These are phyloP conservation scores for Begonia fuchsioides DNA, from an alignment of 306 rosid species.

Conservation along the genomic window DNA sequence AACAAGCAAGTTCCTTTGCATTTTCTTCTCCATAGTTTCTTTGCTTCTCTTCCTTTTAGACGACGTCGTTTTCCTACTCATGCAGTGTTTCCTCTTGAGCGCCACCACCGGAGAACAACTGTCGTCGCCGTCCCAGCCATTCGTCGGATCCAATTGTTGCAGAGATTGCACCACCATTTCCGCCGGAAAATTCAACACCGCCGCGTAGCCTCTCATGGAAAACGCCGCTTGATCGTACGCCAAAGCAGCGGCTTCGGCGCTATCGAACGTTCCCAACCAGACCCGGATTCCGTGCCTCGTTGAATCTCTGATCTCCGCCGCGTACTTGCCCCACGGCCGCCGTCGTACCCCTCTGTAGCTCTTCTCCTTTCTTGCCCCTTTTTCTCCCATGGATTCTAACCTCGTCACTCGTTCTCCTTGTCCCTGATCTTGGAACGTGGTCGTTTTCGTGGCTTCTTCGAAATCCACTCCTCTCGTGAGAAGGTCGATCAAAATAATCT, in stretches of 20 bases:
- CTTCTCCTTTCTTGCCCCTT: slow-evolving; percentile 11
- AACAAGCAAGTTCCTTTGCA: slow-evolving; percentile 17
- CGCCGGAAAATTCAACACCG: slow-evolving; percentile 63
- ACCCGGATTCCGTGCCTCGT: slow-evolving; percentile 69
- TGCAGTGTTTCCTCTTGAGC: slow-evolving; percentile 32
- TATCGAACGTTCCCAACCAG: slow-evolving; percentile 92
- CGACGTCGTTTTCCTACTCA: slow-evolving; percentile 11
- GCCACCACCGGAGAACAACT: slow-evolving; percentile 60
- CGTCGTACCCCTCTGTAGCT: slow-evolving; percentile 54
- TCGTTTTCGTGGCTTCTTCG: slow-evolving; percentile 5
- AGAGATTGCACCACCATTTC: slow-evolving; percentile 33
- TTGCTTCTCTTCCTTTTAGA: slow-evolving; percentile 11
- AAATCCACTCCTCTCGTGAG: neutral
- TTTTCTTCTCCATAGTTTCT: neutral
- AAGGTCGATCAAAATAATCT: slow-evolving; percentile 10
- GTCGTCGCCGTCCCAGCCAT: slow-evolving; percentile 9
- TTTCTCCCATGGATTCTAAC: neutral
- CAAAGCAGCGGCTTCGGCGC: slow-evolving; percentile 73
- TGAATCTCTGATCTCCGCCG: slow-evolving; percentile 87
- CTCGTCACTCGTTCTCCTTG: slow-evolving; percentile 28
- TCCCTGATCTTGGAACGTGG: neutral
- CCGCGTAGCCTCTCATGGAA: slow-evolving; percentile 40
- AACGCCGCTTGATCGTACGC: slow-evolving; percentile 95
- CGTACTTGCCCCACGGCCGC: slow-evolving; percentile 92
- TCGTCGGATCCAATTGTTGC: slow-evolving; percentile 19